A percentile compares a stretch with the other conserved stretches of the same genome.
Evolutionary conservation across 352 stramenopile genomes (phyloP).

Genomic region (Thalassiosira sp.): DNA sequence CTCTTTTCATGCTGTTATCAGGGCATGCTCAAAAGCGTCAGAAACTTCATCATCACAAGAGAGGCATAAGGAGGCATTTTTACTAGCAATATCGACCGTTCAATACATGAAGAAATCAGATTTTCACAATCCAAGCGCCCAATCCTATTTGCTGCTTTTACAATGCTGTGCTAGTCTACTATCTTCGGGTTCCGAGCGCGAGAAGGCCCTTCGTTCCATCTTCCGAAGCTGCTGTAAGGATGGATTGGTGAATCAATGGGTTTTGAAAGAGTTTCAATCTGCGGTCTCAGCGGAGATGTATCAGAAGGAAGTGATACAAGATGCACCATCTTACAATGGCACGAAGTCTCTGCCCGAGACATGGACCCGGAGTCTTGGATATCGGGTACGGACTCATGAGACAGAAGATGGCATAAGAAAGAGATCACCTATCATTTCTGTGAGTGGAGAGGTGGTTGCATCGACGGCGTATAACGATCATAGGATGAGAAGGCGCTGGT

Average conservation of each 20-base stretch:
- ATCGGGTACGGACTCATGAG: constrained; percentile 32
- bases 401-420: constrained; percentile 28
- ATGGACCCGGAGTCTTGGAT: constrained; percentile 54
- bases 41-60: constrained; percentile 17
- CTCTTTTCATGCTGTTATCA: constrained; percentile 52
- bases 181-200: constrained; percentile 29
- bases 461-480: constrained; percentile 52
- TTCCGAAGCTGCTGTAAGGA: constrained; percentile 54
- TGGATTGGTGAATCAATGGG: constrained; percentile 43
- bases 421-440: constrained; percentile 53
- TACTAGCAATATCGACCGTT: constrained; percentile 49
- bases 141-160: constrained; percentile 46
- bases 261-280: constrained; percentile 49
- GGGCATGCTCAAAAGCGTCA: constrained; percentile 24
- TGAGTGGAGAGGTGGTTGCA: constrained; percentile 37
- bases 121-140: constrained; percentile 25
- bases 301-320: constrained; percentile 43
- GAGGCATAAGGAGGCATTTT: constrained; percentile 40
- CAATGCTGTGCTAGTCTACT: constrained; percentile 39
- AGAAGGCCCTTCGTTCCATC: constrained; percentile 48
- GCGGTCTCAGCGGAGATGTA: constrained; percentile 35
- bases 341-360: constrained; percentile 44
- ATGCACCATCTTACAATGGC: constrained; percentile 40
- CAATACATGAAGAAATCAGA: constrained; percentile 51
- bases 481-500: constrained; percentile 47